phyloP scores from a whole-genome alignment of 1,284 basidiomycete species.

The Baeospora myosura region DNA sequence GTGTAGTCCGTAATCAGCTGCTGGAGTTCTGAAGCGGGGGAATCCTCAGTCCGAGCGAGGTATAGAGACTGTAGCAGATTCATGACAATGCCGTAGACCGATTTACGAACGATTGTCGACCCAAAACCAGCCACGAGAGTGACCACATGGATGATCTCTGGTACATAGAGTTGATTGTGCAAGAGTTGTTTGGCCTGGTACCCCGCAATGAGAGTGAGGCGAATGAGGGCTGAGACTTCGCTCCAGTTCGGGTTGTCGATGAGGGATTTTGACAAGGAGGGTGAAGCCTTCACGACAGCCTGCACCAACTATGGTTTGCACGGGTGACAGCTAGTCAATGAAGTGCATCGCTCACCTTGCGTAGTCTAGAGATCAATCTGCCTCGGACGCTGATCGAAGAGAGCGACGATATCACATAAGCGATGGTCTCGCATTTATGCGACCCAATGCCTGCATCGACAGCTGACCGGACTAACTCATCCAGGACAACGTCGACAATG shows the following conservation, averaged over 20 bases:
- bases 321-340: constrained; percentile 1
- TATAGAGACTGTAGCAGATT: constrained; percentile 76
- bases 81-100: constrained; percentile 74
- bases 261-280: constrained; percentile 43
- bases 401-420: constrained; percentile 67
- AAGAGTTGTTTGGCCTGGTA: constrained; percentile 58
- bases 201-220: constrained; percentile 65
- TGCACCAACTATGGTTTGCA: constrained; percentile 21
- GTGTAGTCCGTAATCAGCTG: constrained; percentile 57
- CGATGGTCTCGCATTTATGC: constrained; percentile 66
- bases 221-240: constrained; percentile 75
- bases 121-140: constrained; percentile 72
- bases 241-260: constrained; percentile 74
- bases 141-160: constrained; percentile 76
- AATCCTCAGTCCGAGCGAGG: constrained; percentile 51
- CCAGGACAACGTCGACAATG: constrained; percentile 65
- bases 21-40: constrained; percentile 48
- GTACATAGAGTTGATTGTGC: constrained; percentile 72
- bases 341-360: constrained; percentile 47
- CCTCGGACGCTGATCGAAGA: constrained; percentile 75
- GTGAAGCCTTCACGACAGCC: constrained; percentile 68
- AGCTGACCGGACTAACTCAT: constrained; percentile 74
- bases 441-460: constrained; percentile 76
- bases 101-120: constrained; percentile 65
- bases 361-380: constrained; percentile 67